A percentile compares a stretch with the other conserved stretches of the same genome.
Conservation (phyloP, 805 yeast species). For the Jamesozyma rosinii region DNA sequence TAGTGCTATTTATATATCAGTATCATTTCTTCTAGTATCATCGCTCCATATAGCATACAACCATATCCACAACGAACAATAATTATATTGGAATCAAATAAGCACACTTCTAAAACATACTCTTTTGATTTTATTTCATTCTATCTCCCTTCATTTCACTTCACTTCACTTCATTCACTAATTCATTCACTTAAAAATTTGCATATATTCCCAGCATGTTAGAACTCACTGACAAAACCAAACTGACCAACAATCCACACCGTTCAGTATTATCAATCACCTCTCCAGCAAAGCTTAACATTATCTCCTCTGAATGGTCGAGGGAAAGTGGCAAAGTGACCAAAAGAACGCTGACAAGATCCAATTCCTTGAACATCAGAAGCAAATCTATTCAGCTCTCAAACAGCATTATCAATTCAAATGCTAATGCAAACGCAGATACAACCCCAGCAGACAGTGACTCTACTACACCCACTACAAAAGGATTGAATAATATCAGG, state of each 20-base stretch:
- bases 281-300: constrained; percentile 41
- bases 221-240: constrained; percentile 6
- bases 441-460: not conserved
- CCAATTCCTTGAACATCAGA: constrained; percentile 22
- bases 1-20: not conserved
- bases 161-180: not conserved
- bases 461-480: not conserved
- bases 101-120: too few species aligned
- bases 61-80: too few species aligned
- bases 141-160: not conserved
- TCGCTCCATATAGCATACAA: too few species aligned
- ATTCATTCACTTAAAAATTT: not conserved
- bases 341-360: constrained; percentile 19
- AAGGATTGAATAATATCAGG: not conserved
- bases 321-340: constrained; percentile 13
- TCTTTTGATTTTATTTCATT: not conserved
- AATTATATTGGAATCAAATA: not conserved
- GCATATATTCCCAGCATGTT: constrained; percentile 3
- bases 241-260: constrained; percentile 19
- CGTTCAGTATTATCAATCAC: constrained; percentile 34
- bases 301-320: constrained; percentile 29
- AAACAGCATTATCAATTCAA: not conserved
- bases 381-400: constrained; percentile 2
- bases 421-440: not conserved
- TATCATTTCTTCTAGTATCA: not conserved